Conservation (phyloP, 345 rosid species). For the Pistacia integerrima region DNA sequence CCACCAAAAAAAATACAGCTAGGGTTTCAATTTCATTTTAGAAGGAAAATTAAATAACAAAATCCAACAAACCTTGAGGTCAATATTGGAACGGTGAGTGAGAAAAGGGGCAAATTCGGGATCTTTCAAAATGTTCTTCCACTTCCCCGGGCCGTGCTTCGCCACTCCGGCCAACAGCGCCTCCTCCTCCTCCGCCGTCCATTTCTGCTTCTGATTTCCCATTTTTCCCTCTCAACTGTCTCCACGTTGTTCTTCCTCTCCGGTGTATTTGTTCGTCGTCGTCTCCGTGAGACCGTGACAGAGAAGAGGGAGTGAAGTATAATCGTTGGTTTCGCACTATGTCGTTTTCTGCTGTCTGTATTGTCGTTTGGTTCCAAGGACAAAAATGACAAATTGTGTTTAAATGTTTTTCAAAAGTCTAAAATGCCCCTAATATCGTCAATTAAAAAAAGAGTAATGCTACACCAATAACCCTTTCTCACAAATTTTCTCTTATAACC, state of each 20-base stretch:
- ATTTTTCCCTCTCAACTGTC: constrained; percentile 27
- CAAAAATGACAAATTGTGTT: neutral
- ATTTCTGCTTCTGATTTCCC: constrained; percentile 89
- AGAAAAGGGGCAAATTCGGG: constrained; percentile 65
- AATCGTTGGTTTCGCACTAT: too few species aligned
- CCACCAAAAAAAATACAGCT: neutral
- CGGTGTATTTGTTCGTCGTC: neutral
- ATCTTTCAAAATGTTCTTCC: constrained; percentile 83
- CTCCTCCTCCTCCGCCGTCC: constrained; percentile 82
- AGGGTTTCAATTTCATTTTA: neutral
- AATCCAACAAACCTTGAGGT: constrained; percentile 62
- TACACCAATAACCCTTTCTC: too few species aligned
- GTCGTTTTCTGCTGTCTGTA: neutral
- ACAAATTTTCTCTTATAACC: too few species aligned
- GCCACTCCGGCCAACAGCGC: constrained; percentile 70
- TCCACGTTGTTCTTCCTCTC: neutral
- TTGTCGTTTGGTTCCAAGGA: neutral
- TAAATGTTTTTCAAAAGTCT: neutral
- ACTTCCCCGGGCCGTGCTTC: constrained; percentile 84
- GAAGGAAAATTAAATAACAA: too few species aligned
- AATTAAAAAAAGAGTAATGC: too few species aligned
- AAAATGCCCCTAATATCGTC: too few species aligned
- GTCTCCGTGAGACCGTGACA: neutral
- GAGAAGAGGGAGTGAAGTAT: neutral
- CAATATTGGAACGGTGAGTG: constrained; percentile 75